Evolutionary conservation across 305 asterid genomes (phyloP).

Genomic region (Fraxinus platypoda): DNA sequence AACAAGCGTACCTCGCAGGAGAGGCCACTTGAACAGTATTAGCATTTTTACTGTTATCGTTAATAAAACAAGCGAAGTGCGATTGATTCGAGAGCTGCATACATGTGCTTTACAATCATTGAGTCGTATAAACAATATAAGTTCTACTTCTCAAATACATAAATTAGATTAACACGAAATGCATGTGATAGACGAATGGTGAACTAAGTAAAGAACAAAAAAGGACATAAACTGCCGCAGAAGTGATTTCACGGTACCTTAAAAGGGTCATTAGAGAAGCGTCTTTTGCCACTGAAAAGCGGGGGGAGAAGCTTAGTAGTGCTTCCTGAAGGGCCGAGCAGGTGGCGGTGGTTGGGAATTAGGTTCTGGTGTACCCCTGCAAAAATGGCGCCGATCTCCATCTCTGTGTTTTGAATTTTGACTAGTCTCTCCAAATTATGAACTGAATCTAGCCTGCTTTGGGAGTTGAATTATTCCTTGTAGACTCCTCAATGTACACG

Average conservation of each 20-base stretch:
- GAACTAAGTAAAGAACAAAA: not conserved
- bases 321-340: slow-evolving; percentile 29
- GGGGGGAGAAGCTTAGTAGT: slow-evolving; percentile 41
- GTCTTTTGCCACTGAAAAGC: slow-evolving; percentile 26
- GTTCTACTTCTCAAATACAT: not conserved
- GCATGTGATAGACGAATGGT: not conserved
- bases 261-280: slow-evolving; percentile 29
- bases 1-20: slow-evolving; percentile 42
- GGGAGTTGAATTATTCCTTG: no score
- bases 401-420: slow-evolving; percentile 7
- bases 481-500: no score
- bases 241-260: slow-evolving; percentile 29
- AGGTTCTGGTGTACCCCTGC: slow-evolving; percentile 41
- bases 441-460: not conserved
- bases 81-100: slow-evolving; percentile 47
- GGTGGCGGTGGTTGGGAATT: slow-evolving; percentile 38
- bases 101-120: not conserved
- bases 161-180: not conserved
- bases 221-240: not conserved
- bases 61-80: slow-evolving; percentile 36
- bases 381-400: slow-evolving; percentile 62
- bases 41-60: slow-evolving; percentile 23
- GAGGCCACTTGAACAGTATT: slow-evolving; percentile 49
- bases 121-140: not conserved
- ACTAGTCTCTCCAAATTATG: not conserved